Evolutionary conservation across 345 rosid species (phyloP).

Genomic region (Sonneratia caseolaris): DNA sequence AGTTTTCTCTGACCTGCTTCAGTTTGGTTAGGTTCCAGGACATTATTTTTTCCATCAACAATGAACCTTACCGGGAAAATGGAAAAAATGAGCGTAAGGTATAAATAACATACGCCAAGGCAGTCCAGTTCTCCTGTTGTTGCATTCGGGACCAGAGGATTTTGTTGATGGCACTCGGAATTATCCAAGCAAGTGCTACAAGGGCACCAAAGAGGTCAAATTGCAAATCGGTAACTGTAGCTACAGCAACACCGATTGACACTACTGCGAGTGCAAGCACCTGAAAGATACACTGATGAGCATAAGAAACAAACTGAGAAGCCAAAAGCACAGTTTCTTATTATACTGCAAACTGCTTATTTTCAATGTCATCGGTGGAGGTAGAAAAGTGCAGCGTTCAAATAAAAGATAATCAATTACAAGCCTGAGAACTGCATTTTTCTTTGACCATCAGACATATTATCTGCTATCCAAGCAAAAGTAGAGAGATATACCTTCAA

Average conservation of each 20-base stretch:
- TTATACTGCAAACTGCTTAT: no score
- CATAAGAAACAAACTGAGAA: neutral
- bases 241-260: slow-evolving; percentile 86
- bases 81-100: neutral
- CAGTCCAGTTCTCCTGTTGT: slow-evolving; percentile 89
- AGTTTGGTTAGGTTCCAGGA: neutral
- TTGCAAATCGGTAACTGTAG: slow-evolving; percentile 90
- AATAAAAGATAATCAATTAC: neutral
- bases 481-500: slow-evolving; percentile 41
- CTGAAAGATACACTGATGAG: slow-evolving; percentile 27
- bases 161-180: slow-evolving; percentile 88
- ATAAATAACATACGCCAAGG: slow-evolving; percentile 60
- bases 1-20: neutral
- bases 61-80: neutral
- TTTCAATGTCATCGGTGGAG: neutral
- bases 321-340: neutral
- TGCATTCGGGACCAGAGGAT: slow-evolving; percentile 91
- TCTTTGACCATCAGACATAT: neutral
- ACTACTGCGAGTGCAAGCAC: slow-evolving; percentile 67
- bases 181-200: slow-evolving; percentile 86
- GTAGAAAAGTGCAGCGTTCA: neutral
- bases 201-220: slow-evolving; percentile 85
- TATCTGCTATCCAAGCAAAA: neutral
- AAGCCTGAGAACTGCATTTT: neutral
- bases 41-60: neutral